Evolutionary conservation across 208 protist genomes (phyloP), one percentile per base, ranked within the genome.

Genomic region (Trypanosomatidae sp.): DNA sequence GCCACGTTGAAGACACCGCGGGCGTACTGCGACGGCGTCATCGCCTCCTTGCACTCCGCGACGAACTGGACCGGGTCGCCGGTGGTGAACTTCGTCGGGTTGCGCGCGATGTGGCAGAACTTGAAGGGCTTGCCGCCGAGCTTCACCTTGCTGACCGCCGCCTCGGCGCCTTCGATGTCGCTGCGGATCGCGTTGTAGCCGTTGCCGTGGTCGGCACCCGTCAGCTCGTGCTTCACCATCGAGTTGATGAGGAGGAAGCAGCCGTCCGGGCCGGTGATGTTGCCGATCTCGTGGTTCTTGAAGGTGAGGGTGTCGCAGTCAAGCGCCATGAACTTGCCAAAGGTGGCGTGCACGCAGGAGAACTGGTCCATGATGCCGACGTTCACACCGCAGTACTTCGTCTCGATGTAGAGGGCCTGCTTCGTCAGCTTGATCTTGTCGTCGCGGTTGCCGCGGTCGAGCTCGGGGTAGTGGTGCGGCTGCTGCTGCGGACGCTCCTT

Each of bases 331-430:
- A 91, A 89, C 55, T 75, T 81, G 30, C 74, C 81, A 33, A 66
- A 70, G n/a, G 87, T 85, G 46, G 92, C 83, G 66, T 96, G 87
- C 59, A 87, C 87, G 13, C 84, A 85, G 55, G 87, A 83, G 72
- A 93, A 90, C 82, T 97, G 91, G 73, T 96, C 91, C 90, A 96
- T 95, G 81, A 96, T 96, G 66, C 89, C 92, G 60, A 93, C 92
- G 15, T 93, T 93, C 44, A 96, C 83, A 28, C 84, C 79, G 71
- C 84, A 87, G 75, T 84, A 95, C 69, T 86, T 81, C 62, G 85
- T 86, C 74, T 96, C 91, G 56, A 88, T 88, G 22, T 76, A 67
- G 41, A 89, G 89, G 19, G 84, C 89, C 70, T 86, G 78, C 72
- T 90, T 88, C 46, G 84, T 79, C 36, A 85, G 53, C 62, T n/a